phyloP scores from a whole-genome alignment of 805 yeast species.

The Brettanomyces bruxellensis region DNA sequence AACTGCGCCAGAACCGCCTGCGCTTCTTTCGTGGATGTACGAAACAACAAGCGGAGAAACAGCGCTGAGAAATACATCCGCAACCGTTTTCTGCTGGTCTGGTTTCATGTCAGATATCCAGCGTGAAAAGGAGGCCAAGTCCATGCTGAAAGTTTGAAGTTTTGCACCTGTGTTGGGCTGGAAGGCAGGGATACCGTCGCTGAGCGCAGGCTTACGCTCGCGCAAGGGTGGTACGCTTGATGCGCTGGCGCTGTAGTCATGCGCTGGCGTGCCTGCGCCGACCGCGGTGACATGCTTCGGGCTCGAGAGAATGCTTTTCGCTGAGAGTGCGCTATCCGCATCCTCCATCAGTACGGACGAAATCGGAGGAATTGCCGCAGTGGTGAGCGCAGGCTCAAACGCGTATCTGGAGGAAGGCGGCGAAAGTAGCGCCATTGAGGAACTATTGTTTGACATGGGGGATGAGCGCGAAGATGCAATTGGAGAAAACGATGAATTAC shows the following conservation, averaged over 20 bases:
- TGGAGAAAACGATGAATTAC: background rate
- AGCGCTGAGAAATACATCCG: constrained; percentile 38
- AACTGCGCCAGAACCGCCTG: background rate
- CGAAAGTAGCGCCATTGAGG: constrained; percentile 29
- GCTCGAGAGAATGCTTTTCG: no score
- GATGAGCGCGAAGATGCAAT: no score
- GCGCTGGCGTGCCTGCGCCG: no score
- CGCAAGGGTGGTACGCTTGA: constrained; percentile 2
- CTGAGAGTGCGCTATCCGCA: background rate
- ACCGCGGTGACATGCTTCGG: no score
- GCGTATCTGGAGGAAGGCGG: constrained; percentile 32
- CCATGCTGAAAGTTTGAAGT: constrained; percentile 30
- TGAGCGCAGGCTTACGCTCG: constrained; percentile 4
- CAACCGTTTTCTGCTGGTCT: constrained; percentile 37
- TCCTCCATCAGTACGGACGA: constrained; percentile 8
- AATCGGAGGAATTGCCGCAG: constrained; percentile 19
- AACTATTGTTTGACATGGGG: background rate
- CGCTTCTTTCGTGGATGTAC: constrained; percentile 30
- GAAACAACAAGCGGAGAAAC: constrained; percentile 37
- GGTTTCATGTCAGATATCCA: constrained; percentile 39
- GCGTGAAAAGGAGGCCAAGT: constrained; percentile 34
- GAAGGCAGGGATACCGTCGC: constrained; percentile 19
- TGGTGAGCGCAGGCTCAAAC: constrained; percentile 18
- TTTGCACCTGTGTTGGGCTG: constrained; percentile 21
- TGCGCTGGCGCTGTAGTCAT: constrained; percentile 6